phyloP scores from a whole-genome alignment of 257 asterid species.

The Salvia hispanica region DNA sequence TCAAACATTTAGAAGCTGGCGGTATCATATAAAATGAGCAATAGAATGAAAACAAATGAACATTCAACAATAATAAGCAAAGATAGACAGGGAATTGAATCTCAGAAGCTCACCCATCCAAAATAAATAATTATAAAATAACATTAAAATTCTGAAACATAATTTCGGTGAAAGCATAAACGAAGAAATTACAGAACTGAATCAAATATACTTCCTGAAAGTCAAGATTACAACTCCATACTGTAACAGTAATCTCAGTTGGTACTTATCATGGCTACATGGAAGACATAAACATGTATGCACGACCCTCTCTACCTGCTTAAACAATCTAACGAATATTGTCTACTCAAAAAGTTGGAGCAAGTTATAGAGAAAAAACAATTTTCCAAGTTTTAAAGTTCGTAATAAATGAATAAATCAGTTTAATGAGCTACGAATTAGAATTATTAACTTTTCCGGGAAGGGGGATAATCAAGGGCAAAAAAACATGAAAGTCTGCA shows the following conservation, averaged over 20 bases:
- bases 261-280: background rate
- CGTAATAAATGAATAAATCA: background rate
- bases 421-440: background rate
- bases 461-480: background rate
- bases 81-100: background rate
- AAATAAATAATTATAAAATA: background rate
- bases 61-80: background rate
- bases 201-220: background rate
- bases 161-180: background rate
- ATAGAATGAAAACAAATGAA: background rate
- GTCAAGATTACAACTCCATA: background rate
- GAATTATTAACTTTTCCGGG: background rate
- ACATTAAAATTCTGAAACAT: background rate
- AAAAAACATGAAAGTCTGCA: background rate
- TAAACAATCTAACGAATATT: background rate
- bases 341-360: background rate
- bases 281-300: conserved; percentile 4
- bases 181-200: background rate
- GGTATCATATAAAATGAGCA: background rate
- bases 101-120: background rate
- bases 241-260: conserved; percentile 2
- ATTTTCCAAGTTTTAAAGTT: background rate
- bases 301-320: background rate
- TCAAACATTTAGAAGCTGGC: background rate
- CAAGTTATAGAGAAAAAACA: background rate